Evolutionary conservation across 2,329 filamentous ascomycete species (phyloP).

Genomic region (Trichophyton verrucosum): DNA sequence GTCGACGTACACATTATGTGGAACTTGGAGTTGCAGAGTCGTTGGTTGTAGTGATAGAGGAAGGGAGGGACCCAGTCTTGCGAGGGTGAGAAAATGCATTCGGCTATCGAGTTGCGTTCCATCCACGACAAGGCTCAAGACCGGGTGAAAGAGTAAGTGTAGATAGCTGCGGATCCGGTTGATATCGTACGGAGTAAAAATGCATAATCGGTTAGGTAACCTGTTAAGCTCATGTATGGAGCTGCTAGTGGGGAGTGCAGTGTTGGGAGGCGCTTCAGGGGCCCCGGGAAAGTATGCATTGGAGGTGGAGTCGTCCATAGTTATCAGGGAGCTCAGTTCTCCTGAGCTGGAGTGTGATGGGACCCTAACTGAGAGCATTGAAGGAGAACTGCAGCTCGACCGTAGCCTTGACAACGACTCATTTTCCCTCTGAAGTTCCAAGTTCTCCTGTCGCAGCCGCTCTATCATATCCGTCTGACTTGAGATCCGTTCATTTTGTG

Average conservation of each 20-base stretch:
- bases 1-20: constrained; percentile 34
- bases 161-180: constrained; percentile 25
- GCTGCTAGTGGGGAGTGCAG: background rate
- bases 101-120: constrained; percentile 20
- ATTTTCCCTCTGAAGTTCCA: constrained; percentile 31
- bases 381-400: constrained; percentile 20
- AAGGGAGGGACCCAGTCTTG: constrained; percentile 21
- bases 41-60: constrained; percentile 27
- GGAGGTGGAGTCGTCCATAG: background rate
- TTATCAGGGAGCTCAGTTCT: background rate
- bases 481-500: constrained; percentile 29
- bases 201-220: constrained; percentile 11
- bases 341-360: background rate
- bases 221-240: background rate
- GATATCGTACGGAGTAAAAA: constrained; percentile 26
- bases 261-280: background rate
- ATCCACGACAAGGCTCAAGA: constrained; percentile 20
- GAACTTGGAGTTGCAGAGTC: constrained; percentile 28
- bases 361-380: background rate
- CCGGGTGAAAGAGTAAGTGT: constrained; percentile 24
- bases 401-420: constrained; percentile 27
- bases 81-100: constrained; percentile 23
- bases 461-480: constrained; percentile 33
- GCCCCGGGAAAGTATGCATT: background rate
- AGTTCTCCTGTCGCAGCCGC: constrained; percentile 29